phyloP scores from a whole-genome alignment of 805 yeast species.

The Saturnispora saitoi region DNA sequence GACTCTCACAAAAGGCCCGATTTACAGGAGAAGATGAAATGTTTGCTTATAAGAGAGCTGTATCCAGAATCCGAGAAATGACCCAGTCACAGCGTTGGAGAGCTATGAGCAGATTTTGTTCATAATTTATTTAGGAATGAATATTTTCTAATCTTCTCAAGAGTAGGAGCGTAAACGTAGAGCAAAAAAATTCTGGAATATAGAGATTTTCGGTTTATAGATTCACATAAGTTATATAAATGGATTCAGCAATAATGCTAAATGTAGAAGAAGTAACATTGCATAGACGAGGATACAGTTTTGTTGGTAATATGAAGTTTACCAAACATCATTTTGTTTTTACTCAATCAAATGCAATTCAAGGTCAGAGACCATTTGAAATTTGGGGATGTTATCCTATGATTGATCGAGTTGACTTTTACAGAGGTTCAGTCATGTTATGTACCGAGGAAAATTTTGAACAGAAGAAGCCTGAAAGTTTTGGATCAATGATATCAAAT shows the following conservation, averaged over 20 bases:
- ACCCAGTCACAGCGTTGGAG: conserved; percentile 38
- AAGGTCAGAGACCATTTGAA: conserved; percentile 38
- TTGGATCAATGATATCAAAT: conserved; percentile 5
- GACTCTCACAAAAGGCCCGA: conserved; percentile 41
- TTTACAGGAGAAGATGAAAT: conserved; percentile 74
- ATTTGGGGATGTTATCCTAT: conserved; percentile 91
- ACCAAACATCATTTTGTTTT: conserved; percentile 74
- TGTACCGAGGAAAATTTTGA: neutral
- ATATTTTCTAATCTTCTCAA: too few relatives aligned
- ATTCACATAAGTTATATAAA: conserved; percentile 14
- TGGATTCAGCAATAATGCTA: conserved; percentile 51
- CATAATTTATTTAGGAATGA: neutral
- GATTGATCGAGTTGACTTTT: conserved; percentile 51
- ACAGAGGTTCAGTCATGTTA: conserved; percentile 42
- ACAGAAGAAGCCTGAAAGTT: neutral
- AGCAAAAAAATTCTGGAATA: neutral
- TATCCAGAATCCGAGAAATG: conserved; percentile 46
- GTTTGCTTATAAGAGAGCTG: conserved; percentile 66
- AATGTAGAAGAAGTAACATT: conserved; percentile 40
- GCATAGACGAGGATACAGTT: conserved; percentile 46
- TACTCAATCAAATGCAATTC: conserved; percentile 23
- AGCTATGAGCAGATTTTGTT: conserved; percentile 27
- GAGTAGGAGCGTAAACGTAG: neutral
- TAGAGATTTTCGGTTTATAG: neutral
- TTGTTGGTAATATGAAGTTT: conserved; percentile 55